A percentile compares a stretch with the other conserved stretches of the same genome.
These are phyloP conservation scores for Aspergillus ruber DNA, from an alignment of 2,329 filamentous ascomycete genomes.

Conservation along the genomic window DNA sequence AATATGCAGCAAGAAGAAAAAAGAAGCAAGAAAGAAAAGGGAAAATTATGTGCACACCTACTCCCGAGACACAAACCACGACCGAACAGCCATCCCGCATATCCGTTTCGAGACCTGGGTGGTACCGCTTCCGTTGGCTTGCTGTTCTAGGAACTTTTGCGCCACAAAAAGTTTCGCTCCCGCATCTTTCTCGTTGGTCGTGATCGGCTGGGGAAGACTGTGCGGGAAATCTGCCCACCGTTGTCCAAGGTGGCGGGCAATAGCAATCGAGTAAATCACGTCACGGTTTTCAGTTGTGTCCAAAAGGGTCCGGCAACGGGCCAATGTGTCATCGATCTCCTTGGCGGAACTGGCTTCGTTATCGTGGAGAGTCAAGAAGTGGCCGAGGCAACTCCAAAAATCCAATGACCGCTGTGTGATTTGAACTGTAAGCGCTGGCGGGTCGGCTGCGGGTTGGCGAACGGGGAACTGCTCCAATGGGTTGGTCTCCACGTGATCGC, in stretches of 20 bases:
- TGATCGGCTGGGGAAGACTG: slow-evolving; percentile 49
- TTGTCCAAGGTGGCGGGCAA: slow-evolving; percentile 67
- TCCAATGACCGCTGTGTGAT: slow-evolving; percentile 59
- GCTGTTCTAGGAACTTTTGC: slow-evolving; percentile 62
- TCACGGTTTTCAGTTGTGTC: slow-evolving; percentile 81
- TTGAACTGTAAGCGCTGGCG: slow-evolving; percentile 41
- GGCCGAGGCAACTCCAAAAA: slow-evolving; percentile 76
- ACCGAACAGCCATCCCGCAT: slow-evolving; percentile 59
- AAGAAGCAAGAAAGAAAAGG: slow-evolving; percentile 2
- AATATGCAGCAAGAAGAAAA: slow-evolving; percentile 3
- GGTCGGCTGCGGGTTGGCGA: slow-evolving; percentile 30
- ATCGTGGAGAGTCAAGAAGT: slow-evolving; percentile 62
- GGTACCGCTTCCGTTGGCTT: slow-evolving; percentile 62
- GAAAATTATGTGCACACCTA: slow-evolving; percentile 13
- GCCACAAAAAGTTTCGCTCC: slow-evolving; percentile 63
- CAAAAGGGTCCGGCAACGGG: slow-evolving; percentile 61
- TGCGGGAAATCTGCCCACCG: slow-evolving; percentile 56
- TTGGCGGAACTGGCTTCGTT: slow-evolving; percentile 48
- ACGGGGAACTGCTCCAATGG: slow-evolving; percentile 41
- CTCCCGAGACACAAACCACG: slow-evolving; percentile 44
- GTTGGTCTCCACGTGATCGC: slow-evolving; percentile 55
- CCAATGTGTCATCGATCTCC: slow-evolving; percentile 60
- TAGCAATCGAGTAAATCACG: slow-evolving; percentile 80
- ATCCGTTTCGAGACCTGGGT: slow-evolving; percentile 67
- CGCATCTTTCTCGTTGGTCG: slow-evolving; percentile 60